These are phyloP conservation scores for Phytophthora rubi DNA, from an alignment of 352 stramenopile genomes.

Conservation along the genomic window DNA sequence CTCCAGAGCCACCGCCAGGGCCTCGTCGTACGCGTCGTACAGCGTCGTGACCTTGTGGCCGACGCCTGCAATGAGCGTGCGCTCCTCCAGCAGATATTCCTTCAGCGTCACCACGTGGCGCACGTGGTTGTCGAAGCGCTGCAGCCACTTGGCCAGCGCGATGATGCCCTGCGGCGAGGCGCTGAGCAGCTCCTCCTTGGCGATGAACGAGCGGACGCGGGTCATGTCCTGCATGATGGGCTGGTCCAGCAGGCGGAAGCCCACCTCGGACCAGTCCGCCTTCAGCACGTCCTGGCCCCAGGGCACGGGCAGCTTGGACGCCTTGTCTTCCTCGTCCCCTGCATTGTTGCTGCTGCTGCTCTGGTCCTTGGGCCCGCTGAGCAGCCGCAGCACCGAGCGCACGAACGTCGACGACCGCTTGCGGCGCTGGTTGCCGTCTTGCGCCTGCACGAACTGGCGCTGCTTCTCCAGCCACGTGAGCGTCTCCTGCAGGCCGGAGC, in stretches of 20 bases:
- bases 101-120: slow-evolving; percentile 66
- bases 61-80: slow-evolving; percentile 57
- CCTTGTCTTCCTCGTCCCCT: slow-evolving; percentile 18
- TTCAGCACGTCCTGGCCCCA: slow-evolving; percentile 58
- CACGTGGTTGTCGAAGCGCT: slow-evolving; percentile 66
- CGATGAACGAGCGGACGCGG: slow-evolving; percentile 53
- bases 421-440: slow-evolving; percentile 43
- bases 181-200: slow-evolving; percentile 57
- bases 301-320: slow-evolving; percentile 37
- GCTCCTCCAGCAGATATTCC: slow-evolving; percentile 71
- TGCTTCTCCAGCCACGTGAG: slow-evolving; percentile 78
- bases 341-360: slow-evolving; percentile 7
- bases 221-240: slow-evolving; percentile 64
- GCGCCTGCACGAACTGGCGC: slow-evolving; percentile 40
- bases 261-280: slow-evolving; percentile 57
- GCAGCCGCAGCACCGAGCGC: slow-evolving; percentile 59
- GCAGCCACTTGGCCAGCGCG: slow-evolving; percentile 67
- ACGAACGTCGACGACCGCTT: slow-evolving; percentile 70
- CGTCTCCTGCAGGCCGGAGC: slow-evolving; percentile 58
- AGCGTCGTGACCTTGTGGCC: slow-evolving; percentile 68
- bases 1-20: slow-evolving; percentile 48
- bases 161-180: slow-evolving; percentile 60
- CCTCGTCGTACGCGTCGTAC: slow-evolving; percentile 68
- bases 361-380: slow-evolving; percentile 37
- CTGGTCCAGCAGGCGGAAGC: slow-evolving; percentile 63